A percentile compares a stretch with the other conserved stretches of the same genome.
phyloP scores from a whole-genome alignment of 176 grass and related monocot species.

The Neostapfia colusana region DNA sequence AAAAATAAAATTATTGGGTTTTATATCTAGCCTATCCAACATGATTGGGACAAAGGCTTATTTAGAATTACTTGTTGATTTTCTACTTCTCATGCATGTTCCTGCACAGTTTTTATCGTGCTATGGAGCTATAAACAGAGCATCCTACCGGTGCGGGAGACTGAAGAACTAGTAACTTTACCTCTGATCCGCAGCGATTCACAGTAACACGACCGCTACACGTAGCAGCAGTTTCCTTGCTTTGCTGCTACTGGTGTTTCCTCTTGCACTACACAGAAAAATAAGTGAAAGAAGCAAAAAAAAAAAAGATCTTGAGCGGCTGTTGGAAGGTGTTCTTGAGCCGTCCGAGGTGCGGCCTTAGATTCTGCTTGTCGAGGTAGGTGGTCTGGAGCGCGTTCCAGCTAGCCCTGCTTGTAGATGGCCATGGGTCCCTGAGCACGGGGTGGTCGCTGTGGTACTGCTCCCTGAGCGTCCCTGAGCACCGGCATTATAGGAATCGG shows the following conservation, averaged over 20 bases:
- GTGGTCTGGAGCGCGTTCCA: slow-evolving; percentile 72
- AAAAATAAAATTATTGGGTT: too few species aligned
- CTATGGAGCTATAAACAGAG: too few species aligned
- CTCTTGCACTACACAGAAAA: neutral
- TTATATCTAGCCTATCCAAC: too few species aligned
- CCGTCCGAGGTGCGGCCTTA: slow-evolving; percentile 70
- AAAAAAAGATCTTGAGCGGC: slow-evolving; percentile 40
- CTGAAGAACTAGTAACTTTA: neutral
- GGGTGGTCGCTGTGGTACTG: slow-evolving; percentile 73
- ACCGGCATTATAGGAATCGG: too few species aligned
- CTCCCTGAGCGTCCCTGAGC: slow-evolving; percentile 57
- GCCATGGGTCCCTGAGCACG: slow-evolving; percentile 61
- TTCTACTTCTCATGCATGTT: too few species aligned
- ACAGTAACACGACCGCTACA: neutral
- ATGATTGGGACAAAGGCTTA: too few species aligned
- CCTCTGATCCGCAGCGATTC: neutral
- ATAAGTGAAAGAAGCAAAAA: neutral
- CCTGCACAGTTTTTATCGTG: too few species aligned
- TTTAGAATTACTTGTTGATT: too few species aligned
- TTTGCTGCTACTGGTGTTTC: neutral
- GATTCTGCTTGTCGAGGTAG: slow-evolving; percentile 93
- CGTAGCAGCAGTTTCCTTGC: neutral
- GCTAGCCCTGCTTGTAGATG: slow-evolving; percentile 82
- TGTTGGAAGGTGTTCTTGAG: slow-evolving; percentile 82
- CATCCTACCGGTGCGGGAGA: too few species aligned